Percentiles rank a stretch among this genome's conserved stretches.
These are phyloP conservation scores for Suillus discolor DNA, from an alignment of 768 basidiomycete genomes.

Conservation along the genomic window DNA sequence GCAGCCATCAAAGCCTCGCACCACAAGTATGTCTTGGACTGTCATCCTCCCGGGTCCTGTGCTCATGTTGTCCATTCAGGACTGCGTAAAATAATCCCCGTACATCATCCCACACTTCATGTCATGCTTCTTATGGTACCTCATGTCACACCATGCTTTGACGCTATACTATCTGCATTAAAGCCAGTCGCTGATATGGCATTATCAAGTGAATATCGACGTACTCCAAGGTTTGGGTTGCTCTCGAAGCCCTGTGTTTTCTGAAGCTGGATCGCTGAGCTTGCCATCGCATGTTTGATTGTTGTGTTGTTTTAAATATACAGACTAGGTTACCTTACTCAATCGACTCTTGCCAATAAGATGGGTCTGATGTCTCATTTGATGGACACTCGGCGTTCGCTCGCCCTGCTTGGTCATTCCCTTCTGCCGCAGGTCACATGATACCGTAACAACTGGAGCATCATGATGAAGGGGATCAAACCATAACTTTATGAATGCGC, in stretches of 20 bases:
- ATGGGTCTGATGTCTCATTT: background rate
- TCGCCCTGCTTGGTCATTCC: background rate
- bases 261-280: background rate
- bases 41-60: background rate
- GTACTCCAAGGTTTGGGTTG: background rate
- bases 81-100: conserved; percentile 12
- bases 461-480: no score
- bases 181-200: conserved; percentile 7
- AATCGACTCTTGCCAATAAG: background rate
- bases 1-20: conserved; percentile 88
- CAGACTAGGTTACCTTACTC: background rate
- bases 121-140: conserved; percentile 15
- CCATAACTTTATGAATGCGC: no score
- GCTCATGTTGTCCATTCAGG: background rate
- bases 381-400: no score
- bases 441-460: background rate
- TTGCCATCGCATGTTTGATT: background rate
- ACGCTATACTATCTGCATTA: conserved; percentile 17
- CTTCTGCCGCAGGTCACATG: background rate
- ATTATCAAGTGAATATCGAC: conserved; percentile 1
- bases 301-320: no score
- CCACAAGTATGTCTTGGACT: conserved; percentile 56
- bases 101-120: conserved; percentile 8
- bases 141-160: conserved; percentile 16
- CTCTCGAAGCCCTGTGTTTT: background rate